Evolutionary conservation across 495 filamentous ascomycete species (phyloP), one percentile per base, ranked within the genome.

Genomic region (Clavariopsis aquatica): DNA sequence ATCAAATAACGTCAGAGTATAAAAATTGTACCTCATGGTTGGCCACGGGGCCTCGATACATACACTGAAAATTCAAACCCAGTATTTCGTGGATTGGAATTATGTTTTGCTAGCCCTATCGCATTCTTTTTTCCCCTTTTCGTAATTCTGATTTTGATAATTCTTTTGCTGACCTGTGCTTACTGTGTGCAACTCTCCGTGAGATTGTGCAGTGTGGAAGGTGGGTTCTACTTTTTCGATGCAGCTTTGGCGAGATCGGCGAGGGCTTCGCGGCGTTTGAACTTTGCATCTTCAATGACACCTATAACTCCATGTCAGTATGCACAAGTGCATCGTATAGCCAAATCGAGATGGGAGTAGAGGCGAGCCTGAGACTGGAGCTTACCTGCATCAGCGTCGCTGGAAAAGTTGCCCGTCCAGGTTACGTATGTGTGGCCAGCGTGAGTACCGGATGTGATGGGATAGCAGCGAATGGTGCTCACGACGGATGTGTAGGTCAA

Each of bases 251-350:
- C 83, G n/a, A 88, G 77, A 68, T 84, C 86, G 36, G 81, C 82
- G 24, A 89, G 75, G 6, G 84, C 86, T 65, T 89, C 86, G 26
- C 82, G 83, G 63, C 86, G 86, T 80, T 89, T 89, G 82, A 84
- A 89, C 74, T 84, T 86, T 43, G 85, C 86, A 69, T 89, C 86
- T 74, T 87, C 82, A 53, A 89, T 85, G 31, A 88, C 86, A 47
- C 81, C 86, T 87, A 34, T 3, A 31, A 36, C 13, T 47, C 57
- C 27, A 60, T 49, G 15, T 66, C 17, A 52, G 22, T 53, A 10
- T 19, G n/a, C n/a, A n/a, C n/a, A n/a, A n/a, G n/a, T 41, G 26
- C 24, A 0, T 24, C 17, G 23, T 19, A 23, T 20, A 49, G 10
- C 49, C 31, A 34, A 12, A 34, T 34, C 6, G 31, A 6, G 31